phyloP scores from a whole-genome alignment of 2,329 filamentous ascomycete species.

The Diaporthe humulicola region DNA sequence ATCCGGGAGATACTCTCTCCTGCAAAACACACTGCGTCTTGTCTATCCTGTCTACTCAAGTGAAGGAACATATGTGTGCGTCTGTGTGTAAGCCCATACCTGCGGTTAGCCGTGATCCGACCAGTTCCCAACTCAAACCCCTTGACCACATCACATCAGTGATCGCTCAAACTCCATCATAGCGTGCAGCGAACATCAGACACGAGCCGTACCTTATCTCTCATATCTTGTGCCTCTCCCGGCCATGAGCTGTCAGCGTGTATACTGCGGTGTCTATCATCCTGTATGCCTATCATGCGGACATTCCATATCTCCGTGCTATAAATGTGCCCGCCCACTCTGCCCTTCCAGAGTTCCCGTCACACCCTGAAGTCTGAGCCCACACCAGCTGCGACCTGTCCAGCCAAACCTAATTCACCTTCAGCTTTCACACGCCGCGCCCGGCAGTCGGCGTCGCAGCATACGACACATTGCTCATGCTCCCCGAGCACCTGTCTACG shows the following conservation, averaged over 20 bases:
- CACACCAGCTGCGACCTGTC: slow-evolving; percentile 4
- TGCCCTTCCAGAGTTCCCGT: background rate
- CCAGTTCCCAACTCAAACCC: slow-evolving; percentile 9
- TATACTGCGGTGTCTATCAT: background rate
- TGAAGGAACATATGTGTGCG: background rate
- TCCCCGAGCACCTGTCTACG: background rate
- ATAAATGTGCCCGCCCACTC: background rate
- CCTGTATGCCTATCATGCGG: slow-evolving; percentile 2
- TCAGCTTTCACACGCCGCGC: slow-evolving; percentile 7
- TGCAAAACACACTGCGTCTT: background rate
- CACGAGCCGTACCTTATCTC: background rate
- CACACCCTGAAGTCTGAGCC: slow-evolving; percentile 10
- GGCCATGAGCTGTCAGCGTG: background rate
- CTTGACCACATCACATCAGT: background rate
- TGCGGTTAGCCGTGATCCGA: slow-evolving; percentile 20
- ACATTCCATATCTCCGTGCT: slow-evolving; percentile 13
- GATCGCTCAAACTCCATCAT: slow-evolving; percentile 23
- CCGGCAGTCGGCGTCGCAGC: slow-evolving; percentile 16
- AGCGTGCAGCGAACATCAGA: slow-evolving; percentile 22
- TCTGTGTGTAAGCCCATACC: slow-evolving; percentile 7
- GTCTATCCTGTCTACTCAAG: background rate
- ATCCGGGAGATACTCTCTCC: background rate
- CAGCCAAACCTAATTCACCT: slow-evolving; percentile 8
- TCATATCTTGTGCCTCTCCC: background rate
- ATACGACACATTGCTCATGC: background rate